These are phyloP conservation scores for Pichia cephalocereana DNA, from an alignment of 805 yeast genomes.

Conservation along the genomic window DNA sequence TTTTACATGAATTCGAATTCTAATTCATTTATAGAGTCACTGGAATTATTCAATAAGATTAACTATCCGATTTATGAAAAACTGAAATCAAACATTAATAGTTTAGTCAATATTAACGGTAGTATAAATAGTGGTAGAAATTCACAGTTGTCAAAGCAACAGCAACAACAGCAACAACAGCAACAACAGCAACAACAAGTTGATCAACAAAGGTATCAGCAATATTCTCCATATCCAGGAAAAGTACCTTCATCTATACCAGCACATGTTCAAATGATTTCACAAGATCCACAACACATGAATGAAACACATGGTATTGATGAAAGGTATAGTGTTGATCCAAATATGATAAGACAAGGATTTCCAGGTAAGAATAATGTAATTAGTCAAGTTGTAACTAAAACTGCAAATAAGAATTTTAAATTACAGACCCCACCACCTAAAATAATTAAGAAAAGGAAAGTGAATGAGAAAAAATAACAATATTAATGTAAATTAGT, in stretches of 20 bases:
- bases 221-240: not conserved
- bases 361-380: not conserved
- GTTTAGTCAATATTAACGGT: not conserved
- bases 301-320: too few relatives aligned
- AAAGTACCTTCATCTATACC: not conserved
- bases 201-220: not conserved
- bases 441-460: not conserved
- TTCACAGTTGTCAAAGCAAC: not conserved
- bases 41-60: conserved; percentile 36
- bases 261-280: not conserved
- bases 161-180: not conserved
- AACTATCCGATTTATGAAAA: conserved; percentile 13
- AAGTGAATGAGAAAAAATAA: not conserved
- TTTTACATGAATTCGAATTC: conserved; percentile 37
- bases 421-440: conserved; percentile 4
- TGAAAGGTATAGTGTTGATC: too few relatives aligned
- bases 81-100: not conserved
- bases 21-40: conserved; percentile 41
- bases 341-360: not conserved
- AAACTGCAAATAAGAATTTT: conserved; percentile 1
- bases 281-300: not conserved
- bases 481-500: too few relatives aligned
- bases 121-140: not conserved
- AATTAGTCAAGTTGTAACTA: conserved; percentile 1
- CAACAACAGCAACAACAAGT: not conserved